Base-by-base conservation (phyloP, 2,329 filamentous ascomycete genomes). In the Myriosclerotinia scirpicola region DNA sequence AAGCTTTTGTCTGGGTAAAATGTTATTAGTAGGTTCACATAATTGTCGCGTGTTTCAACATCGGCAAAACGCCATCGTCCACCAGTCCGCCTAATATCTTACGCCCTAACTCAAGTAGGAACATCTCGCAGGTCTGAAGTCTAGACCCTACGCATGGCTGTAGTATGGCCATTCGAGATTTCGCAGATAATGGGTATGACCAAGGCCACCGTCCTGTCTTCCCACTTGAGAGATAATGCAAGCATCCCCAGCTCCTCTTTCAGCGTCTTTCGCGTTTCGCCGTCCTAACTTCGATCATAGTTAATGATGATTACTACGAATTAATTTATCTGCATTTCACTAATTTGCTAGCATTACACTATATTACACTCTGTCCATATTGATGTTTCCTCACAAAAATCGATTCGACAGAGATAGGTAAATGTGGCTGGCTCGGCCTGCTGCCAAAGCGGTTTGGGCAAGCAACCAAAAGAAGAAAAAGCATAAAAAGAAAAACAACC, bases 221-320 rank as follows among this genome's bases (percentile, higher is more conserved):
- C 17, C 52, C 42, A 34, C 62, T 42, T 52, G 20, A 30, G 42
- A 52, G 40, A 59, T 65, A 58, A 58, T 59, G 42, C 53, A 65
- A 56, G 40, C 40, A 58, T 48, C 22, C 30, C 42, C 54, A 50
- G n/a, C 42, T 42, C n/a, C 40, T 22, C 22, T 40, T 48, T 11
- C 53, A 22, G 53, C 6, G 54, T 48, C 17, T 56, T 59, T 58
- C n/a, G 11, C 22, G 34, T 12, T 52, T 48, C n/a, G 42, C 34
- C 30, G 4, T 58, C n/a, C 20, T 5, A 50, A 20, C 12, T 60
- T 36, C 5, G n/a, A 58, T 38, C 8, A n/a, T 5, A 15, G 42
- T 30, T 22, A 34, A 36, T 7, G 12, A 48, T 48, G 30, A 5
- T n/a, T 34, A 44, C 42, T 17, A 38, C 20, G 12, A 9, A 5